phyloP scores from a whole-genome alignment of 2,329 filamentous ascomycete species.

The Fusarium sp. region DNA sequence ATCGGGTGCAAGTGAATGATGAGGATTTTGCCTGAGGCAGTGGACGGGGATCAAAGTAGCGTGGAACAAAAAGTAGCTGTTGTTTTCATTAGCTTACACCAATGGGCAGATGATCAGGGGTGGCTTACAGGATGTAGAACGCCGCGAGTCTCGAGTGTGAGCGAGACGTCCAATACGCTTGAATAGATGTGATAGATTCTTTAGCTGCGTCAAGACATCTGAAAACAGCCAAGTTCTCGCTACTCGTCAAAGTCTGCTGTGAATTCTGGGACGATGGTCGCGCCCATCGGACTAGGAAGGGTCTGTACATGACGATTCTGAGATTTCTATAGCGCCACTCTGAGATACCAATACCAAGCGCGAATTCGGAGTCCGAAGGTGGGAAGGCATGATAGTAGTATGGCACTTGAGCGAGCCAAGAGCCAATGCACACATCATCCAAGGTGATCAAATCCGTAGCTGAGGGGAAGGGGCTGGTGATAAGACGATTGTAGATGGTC shows the following conservation, averaged over 20 bases:
- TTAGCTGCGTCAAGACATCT: constrained; percentile 33
- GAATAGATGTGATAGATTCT: constrained; percentile 23
- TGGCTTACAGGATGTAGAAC: constrained; percentile 35
- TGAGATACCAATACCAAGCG: constrained; percentile 28
- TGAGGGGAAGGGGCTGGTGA: constrained; percentile 36
- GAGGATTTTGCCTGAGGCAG: constrained; percentile 28
- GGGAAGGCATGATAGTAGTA: constrained; percentile 25
- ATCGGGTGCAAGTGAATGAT: constrained; percentile 24
- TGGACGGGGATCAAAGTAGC: constrained; percentile 37
- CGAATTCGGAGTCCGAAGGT: constrained; percentile 20
- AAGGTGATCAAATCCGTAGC: constrained; percentile 33
- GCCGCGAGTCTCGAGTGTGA: constrained; percentile 32
- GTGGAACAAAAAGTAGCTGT: constrained; percentile 33
- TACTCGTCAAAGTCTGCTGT: constrained; percentile 31
- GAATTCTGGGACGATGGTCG: constrained; percentile 13
- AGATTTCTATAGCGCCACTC: constrained; percentile 34
- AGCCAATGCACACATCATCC: constrained; percentile 32
- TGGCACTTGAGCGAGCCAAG: constrained; percentile 34
- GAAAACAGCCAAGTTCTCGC: constrained; percentile 30
- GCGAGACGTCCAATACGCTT: constrained; percentile 28
- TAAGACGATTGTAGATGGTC: constrained; percentile 35
- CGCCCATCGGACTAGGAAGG: constrained; percentile 34
- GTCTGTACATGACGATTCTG: constrained; percentile 36
- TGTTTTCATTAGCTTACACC: background rate
- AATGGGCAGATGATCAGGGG: fast-evolving